A percentile compares a stretch with the other conserved stretches of the same genome.
Evolutionary conservation across 306 rosid genomes (phyloP).

Genomic region (Prinsepia uniflora): DNA sequence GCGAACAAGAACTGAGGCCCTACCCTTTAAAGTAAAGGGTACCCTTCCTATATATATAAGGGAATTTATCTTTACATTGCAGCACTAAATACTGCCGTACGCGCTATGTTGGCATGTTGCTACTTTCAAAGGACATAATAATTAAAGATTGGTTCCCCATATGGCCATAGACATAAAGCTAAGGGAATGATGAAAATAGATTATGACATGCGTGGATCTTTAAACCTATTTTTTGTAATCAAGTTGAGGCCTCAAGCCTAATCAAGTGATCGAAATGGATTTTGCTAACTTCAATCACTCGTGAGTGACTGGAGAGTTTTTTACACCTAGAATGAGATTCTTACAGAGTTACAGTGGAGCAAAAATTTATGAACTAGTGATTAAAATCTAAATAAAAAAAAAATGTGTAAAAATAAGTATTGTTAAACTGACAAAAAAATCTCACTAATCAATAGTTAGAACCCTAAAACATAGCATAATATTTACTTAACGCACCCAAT

Average conservation of each 20-base stretch:
- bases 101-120: constrained; percentile 27
- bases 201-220: not conserved
- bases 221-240: not conserved
- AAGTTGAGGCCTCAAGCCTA: not conserved
- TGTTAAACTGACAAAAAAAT: no score
- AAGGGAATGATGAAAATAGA: not conserved
- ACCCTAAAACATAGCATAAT: no score
- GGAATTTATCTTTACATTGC: constrained; percentile 8
- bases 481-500: no score
- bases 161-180: not conserved
- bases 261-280: not conserved
- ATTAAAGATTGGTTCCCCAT: constrained; percentile 20
- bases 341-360: no score
- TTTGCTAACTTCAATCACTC: no score
- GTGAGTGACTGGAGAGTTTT: no score
- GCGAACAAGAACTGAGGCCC: not conserved
- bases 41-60: not conserved
- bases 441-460: no score
- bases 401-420: no score
- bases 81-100: constrained; percentile 24
- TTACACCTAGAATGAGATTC: no score
- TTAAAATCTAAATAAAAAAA: no score
- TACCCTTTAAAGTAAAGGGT: not conserved
- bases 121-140: constrained; percentile 16
- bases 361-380: no score